A percentile compares a stretch with the other conserved stretches of the same genome.
phyloP scores from a whole-genome alignment of 345 rosid genomes.

The Streptanthus diversifolius region DNA sequence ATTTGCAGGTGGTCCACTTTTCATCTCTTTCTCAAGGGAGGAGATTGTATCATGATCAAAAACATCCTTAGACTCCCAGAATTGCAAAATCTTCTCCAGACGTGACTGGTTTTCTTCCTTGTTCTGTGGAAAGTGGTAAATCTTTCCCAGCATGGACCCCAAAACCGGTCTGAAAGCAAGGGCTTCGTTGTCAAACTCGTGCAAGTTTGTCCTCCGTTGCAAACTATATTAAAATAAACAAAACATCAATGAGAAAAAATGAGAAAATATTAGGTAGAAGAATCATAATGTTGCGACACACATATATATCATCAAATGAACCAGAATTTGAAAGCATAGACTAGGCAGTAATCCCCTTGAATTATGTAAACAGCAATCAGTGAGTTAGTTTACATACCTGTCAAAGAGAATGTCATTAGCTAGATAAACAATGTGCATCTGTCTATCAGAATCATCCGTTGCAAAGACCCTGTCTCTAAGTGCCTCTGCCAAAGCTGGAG shows the following conservation, averaged over 20 bases:
- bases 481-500: constrained; percentile 89
- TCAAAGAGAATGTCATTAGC: constrained; percentile 97
- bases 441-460: constrained; percentile 92
- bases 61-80: constrained; percentile 96
- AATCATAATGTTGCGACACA: constrained; percentile 14
- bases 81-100: constrained; percentile 85
- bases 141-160: constrained; percentile 88
- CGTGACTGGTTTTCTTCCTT: constrained; percentile 85
- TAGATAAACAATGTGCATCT: constrained; percentile 84
- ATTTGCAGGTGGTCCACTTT: constrained; percentile 56
- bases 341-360: not conserved
- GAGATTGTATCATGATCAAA: constrained; percentile 80
- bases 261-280: not conserved
- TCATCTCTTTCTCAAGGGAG: constrained; percentile 81
- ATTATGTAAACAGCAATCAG: not conserved
- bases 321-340: constrained; percentile 1
- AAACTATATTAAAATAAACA: constrained; percentile 50
- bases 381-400: constrained; percentile 46
- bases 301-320: not conserved
- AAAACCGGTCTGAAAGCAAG: constrained; percentile 84
- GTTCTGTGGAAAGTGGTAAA: constrained; percentile 78
- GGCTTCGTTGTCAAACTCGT: constrained; percentile 86
- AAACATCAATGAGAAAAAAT: not conserved
- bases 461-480: constrained; percentile 78
- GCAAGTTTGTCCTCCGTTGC: constrained; percentile 78